phyloP scores from a whole-genome alignment of 2,329 filamentous ascomycete genomes.

The Sclerotinia minor region DNA sequence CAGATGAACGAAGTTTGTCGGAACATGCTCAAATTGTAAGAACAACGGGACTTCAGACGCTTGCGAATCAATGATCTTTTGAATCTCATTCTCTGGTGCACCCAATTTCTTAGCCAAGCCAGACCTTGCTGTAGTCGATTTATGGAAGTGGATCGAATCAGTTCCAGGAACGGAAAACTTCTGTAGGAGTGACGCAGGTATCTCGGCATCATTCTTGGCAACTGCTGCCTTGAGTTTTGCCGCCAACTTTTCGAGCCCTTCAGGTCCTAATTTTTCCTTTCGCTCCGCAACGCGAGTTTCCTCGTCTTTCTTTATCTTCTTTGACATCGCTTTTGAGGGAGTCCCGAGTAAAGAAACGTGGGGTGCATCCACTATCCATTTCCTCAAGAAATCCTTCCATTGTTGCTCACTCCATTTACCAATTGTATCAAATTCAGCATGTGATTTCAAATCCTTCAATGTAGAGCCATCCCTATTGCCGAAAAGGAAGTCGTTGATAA shows the following conservation, averaged over 20 bases:
- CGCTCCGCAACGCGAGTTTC: constrained; percentile 75
- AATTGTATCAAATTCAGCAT: constrained; percentile 65
- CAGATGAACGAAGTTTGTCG: constrained; percentile 88
- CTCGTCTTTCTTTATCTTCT: constrained; percentile 79
- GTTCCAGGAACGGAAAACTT: constrained; percentile 79
- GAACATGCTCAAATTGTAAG: constrained; percentile 94
- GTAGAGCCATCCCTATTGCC: constrained; percentile 82
- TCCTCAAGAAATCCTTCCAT: constrained; percentile 79
- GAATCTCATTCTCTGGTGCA: constrained; percentile 64
- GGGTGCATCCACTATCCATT: constrained; percentile 81
- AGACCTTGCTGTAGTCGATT: constrained; percentile 79
- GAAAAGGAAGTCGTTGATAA: constrained; percentile 92
- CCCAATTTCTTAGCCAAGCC: constrained; percentile 75
- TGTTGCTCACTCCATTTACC: constrained; percentile 78
- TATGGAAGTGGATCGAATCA: constrained; percentile 92
- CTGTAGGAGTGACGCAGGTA: constrained; percentile 79
- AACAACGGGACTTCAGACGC: constrained; percentile 70
- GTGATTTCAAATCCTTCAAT: constrained; percentile 57
- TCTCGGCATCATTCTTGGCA: constrained; percentile 81
- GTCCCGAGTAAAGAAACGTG: constrained; percentile 88
- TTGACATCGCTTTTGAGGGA: constrained; percentile 76
- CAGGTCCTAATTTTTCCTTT: constrained; percentile 75
- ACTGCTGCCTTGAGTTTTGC: constrained; percentile 81
- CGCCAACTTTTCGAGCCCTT: constrained; percentile 73
- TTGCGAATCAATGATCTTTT: constrained; percentile 73